Evolutionary conservation across 2,329 filamentous ascomycete genomes (phyloP).

Genomic region (Colletotrichum graminicola): DNA sequence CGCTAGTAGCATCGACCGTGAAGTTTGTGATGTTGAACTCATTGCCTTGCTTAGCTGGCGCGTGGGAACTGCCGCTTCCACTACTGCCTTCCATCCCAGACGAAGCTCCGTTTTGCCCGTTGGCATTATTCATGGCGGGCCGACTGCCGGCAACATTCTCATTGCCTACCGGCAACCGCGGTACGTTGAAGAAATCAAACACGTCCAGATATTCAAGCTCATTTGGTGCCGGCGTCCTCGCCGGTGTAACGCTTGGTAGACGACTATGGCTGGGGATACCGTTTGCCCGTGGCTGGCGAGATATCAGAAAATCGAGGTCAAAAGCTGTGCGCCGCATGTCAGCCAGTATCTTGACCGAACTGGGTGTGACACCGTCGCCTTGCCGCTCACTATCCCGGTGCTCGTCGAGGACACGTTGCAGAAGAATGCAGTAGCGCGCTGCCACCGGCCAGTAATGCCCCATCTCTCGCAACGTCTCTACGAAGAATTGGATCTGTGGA

Average conservation of each 20-base stretch:
- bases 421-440: slow-evolving; percentile 81
- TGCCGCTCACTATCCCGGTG: slow-evolving; percentile 83
- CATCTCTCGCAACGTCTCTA: slow-evolving; percentile 84
- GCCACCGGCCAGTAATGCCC: slow-evolving; percentile 89
- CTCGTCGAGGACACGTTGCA: slow-evolving; percentile 88
- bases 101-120: slow-evolving; percentile 41
- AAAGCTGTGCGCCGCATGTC: slow-evolving; percentile 94
- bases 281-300: slow-evolving; percentile 73
- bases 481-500: slow-evolving; percentile 83
- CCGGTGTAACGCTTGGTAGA: slow-evolving; percentile 68
- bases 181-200: slow-evolving; percentile 95
- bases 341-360: slow-evolving; percentile 85
- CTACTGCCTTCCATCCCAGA: slow-evolving; percentile 41
- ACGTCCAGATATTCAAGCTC: slow-evolving; percentile 93
- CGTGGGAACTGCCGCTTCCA: slow-evolving; percentile 47
- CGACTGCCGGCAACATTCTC: slow-evolving; percentile 47
- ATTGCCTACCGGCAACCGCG: slow-evolving; percentile 71
- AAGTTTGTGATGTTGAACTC: slow-evolving; percentile 85
- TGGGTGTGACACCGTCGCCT: slow-evolving; percentile 81
- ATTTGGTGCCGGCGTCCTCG: slow-evolving; percentile 79
- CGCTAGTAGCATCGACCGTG: slow-evolving; percentile 79
- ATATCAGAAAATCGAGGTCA: slow-evolving; percentile 90
- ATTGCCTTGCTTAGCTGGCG: slow-evolving; percentile 56
- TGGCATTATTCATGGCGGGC: slow-evolving; percentile 42
- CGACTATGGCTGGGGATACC: slow-evolving; percentile 56